These are phyloP conservation scores for Cupressus sempervirens DNA, from an alignment of 75 land plant species.

Conservation along the genomic window DNA sequence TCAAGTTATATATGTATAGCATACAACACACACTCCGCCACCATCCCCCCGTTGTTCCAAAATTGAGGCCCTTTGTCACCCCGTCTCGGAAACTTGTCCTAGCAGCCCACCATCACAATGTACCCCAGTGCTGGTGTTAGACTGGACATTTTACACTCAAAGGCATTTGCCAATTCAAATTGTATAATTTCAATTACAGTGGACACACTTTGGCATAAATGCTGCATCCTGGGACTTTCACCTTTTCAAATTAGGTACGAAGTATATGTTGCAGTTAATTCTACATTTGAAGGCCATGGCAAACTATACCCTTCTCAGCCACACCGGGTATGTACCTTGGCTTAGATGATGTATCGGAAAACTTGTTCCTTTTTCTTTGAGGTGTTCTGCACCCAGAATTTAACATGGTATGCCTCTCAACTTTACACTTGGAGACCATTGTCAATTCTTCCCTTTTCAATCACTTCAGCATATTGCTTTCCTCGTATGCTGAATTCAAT, in stretches of 20 bases:
- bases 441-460: background rate
- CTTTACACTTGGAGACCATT: background rate
- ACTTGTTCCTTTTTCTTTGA: background rate
- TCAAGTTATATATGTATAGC: too few species aligned
- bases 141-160: background rate
- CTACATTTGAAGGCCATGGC: background rate
- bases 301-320: background rate
- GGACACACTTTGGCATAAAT: background rate
- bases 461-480: background rate
- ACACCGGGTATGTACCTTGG: background rate
- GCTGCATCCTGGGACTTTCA: background rate
- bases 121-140: too few species aligned
- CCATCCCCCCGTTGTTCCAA: too few species aligned
- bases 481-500: background rate
- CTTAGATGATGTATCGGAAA: background rate
- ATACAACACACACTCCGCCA: too few species aligned
- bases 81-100: too few species aligned
- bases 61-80: too few species aligned
- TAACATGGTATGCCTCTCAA: background rate
- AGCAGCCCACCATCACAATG: too few species aligned
- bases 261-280: background rate
- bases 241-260: background rate
- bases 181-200: background rate
- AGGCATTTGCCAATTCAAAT: background rate
- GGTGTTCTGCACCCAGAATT: background rate